Conservation (phyloP, 148 eudicot species). For the Fagopyrum homotropicum region DNA sequence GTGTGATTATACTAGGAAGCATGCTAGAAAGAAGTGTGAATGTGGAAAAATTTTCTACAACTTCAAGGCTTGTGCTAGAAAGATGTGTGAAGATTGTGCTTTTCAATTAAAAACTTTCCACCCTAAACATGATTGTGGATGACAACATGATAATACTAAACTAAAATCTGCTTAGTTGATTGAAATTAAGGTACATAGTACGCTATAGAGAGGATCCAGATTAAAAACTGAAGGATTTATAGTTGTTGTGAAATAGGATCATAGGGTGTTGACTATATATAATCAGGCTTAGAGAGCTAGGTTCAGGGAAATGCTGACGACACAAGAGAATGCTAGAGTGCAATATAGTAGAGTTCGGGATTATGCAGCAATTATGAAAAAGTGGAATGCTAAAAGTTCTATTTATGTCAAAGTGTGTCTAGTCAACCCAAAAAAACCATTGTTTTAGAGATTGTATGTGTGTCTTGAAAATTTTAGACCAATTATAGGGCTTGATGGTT, state of each 20-base stretch:
- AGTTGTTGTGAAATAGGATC: neutral
- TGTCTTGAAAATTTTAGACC: neutral
- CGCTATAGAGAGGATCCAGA: neutral
- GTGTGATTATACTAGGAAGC: too few relatives aligned
- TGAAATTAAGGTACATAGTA: too few relatives aligned
- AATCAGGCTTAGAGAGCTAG: neutral
- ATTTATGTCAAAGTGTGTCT: neutral
- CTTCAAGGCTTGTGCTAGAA: too few relatives aligned
- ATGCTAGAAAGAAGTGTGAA: too few relatives aligned
- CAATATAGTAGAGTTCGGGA: neutral
- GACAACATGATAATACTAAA: too few relatives aligned
- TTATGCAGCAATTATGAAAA: neutral
- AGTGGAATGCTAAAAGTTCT: neutral
- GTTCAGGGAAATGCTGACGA: neutral
- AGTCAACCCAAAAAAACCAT: neutral
- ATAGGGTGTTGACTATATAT: neutral
- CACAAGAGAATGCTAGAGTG: neutral
- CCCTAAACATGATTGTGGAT: too few relatives aligned
- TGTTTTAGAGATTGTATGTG: neutral
- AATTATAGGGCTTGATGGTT: too few relatives aligned
- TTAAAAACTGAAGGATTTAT: neutral
- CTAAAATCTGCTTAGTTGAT: too few relatives aligned
- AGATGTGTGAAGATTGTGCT: too few relatives aligned
- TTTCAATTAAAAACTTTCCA: too few relatives aligned
- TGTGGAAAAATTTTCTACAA: too few relatives aligned